phyloP scores from a whole-genome alignment of 257 asterid genomes.

The Avicennia marina region DNA sequence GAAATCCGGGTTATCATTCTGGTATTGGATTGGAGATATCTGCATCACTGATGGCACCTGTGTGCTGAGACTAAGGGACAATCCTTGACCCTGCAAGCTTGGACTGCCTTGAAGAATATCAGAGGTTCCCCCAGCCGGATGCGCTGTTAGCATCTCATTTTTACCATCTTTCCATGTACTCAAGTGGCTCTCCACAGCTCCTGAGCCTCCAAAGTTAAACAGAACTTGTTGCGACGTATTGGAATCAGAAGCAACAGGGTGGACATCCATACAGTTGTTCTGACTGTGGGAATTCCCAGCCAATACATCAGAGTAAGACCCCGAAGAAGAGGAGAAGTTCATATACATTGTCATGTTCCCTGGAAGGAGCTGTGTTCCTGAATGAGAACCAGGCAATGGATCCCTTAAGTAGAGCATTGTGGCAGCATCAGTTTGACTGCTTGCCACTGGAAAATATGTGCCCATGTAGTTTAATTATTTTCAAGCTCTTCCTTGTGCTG shows the following conservation, averaged over 20 bases:
- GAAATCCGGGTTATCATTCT: conserved; percentile 32
- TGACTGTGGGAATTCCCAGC: conserved; percentile 34
- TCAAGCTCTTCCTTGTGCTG: no score
- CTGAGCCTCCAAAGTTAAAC: conserved; percentile 41
- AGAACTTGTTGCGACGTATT: conserved; percentile 38
- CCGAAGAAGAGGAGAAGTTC: conserved; percentile 58
- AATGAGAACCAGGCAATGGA: conserved; percentile 40
- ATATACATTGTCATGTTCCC: conserved; percentile 49
- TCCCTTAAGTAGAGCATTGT: conserved; percentile 55
- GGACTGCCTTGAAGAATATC: conserved; percentile 38
- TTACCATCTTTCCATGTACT: no score
- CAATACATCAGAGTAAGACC: conserved; percentile 37
- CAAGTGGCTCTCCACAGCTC: conserved; percentile 33
- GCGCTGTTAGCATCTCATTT: no score
- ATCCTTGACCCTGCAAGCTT: conserved; percentile 51
- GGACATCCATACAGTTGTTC: conserved; percentile 25
- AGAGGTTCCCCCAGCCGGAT: conserved; percentile 26
- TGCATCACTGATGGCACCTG: conserved; percentile 45
- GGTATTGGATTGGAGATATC: conserved; percentile 37
- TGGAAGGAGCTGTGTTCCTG: conserved; percentile 41
- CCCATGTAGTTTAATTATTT: no score
- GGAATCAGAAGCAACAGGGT: conserved; percentile 32
- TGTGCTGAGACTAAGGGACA: conserved; percentile 78
- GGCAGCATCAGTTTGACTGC: conserved; percentile 46
- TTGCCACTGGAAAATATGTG: conserved; percentile 49